These are phyloP conservation scores for Poa annua DNA, from an alignment of 176 grass and related monocot species.

Conservation along the genomic window DNA sequence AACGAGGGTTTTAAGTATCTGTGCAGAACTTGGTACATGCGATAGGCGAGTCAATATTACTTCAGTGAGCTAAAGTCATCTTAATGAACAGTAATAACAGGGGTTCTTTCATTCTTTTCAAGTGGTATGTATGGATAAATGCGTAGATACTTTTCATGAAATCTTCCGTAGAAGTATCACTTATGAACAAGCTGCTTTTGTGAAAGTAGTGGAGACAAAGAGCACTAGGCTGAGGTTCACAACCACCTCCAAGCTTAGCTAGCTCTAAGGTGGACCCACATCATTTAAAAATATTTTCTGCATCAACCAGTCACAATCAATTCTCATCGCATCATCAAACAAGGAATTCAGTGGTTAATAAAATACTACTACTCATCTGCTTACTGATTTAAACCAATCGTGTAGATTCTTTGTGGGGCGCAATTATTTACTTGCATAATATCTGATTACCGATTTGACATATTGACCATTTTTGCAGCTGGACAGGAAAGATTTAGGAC, in stretches of 20 bases:
- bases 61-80: neutral
- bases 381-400: neutral
- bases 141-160: neutral
- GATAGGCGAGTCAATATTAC: neutral
- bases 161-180: neutral
- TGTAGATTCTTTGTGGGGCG: neutral
- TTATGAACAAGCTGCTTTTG: neutral
- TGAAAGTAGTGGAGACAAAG: neutral
- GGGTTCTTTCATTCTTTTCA: neutral
- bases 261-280: neutral
- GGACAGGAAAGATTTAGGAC: conserved; percentile 94
- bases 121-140: neutral
- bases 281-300: neutral
- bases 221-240: neutral
- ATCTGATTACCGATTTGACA: neutral
- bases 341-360: neutral
- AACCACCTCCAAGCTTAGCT: neutral
- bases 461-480: conserved; percentile 51
- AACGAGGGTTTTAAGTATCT: neutral
- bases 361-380: neutral
- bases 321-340: neutral
- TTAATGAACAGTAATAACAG: neutral
- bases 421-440: neutral
- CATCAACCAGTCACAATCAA: neutral
- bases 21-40: neutral